Percentiles rank a stretch among this genome's conserved stretches.
Evolutionary conservation across 257 asterid species (phyloP).

Genomic region (Nicotiana undulata): DNA sequence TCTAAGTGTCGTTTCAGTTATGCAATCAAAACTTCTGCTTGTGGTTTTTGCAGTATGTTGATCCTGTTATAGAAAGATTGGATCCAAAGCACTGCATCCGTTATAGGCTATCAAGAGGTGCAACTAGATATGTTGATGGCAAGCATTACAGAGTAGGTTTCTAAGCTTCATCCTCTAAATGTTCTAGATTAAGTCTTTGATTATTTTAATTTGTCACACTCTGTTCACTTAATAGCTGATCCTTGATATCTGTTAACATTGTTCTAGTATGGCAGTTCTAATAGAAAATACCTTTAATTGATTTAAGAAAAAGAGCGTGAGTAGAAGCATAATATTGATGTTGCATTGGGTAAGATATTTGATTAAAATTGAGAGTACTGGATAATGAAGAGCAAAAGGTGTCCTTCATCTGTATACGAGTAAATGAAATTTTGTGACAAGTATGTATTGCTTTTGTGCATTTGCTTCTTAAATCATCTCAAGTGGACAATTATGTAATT

Average conservation of each 20-base stretch:
- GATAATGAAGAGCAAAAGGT: neutral
- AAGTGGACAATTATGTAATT: neutral
- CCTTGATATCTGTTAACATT: neutral
- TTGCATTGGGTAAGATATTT: neutral
- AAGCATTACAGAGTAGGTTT: constrained; percentile 77
- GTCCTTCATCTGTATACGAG: neutral
- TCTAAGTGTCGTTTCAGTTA: neutral
- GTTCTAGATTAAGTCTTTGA: neutral
- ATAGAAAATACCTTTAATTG: neutral
- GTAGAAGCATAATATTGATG: neutral
- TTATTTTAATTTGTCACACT: neutral
- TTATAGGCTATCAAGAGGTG: constrained; percentile 67
- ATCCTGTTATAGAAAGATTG: constrained; percentile 69
- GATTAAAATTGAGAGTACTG: neutral
- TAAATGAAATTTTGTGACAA: neutral
- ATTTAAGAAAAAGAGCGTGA: neutral
- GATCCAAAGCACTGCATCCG: constrained; percentile 71
- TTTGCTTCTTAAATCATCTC: neutral
- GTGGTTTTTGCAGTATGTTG: constrained; percentile 65
- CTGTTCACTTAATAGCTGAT: neutral
- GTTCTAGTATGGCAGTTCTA: neutral
- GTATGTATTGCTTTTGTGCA: neutral
- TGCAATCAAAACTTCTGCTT: neutral
- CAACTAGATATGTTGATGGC: constrained; percentile 67
- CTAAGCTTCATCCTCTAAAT: neutral